Base-by-base conservation (phyloP, 1,284 basidiomycete genomes). In the Apiotrichum montevideense region DNA sequence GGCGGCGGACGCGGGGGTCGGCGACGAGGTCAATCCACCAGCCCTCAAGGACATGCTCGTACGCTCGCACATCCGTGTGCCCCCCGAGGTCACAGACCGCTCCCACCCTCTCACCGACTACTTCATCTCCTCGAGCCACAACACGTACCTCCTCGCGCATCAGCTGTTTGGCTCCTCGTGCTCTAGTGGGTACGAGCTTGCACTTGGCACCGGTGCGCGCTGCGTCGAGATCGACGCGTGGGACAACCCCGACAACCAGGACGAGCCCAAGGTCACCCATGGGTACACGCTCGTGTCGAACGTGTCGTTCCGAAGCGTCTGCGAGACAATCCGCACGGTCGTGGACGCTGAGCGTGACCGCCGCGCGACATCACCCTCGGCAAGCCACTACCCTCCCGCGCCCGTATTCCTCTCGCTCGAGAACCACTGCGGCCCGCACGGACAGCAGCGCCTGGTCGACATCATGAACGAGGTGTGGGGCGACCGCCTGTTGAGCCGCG, bases 71-170 rank as follows among this genome's bases (percentile, higher is more conserved):
- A 39, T 46, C 21, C 15, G 37, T 8, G 51, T 54, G 6, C 60
- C 60, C 0, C 33, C 52, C 9, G 52, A 54, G 46, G 21, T 59
- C 15, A 47, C 40, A 34, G 57, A 57, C 55, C 51, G 51, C n/a
- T 52, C 55, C 2, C 80, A 82, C 2, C 91, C 95, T 1, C 78
- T 97, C 11, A 82, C 84, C 8, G 87, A 96, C 57, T 98, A 98
- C 73, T 96, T 83, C 68, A 86, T 98, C 66, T 93, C 90, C 6
- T 89, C 90, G 10, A 95, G 91, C 35, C 96, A 98, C 72, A 98
- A 99, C 68, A 98, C 96, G 0, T 98, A 99, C 68, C 85, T 99
- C 4, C 86, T 97, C 14, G 93, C 60, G 7, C 49, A 62, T 42
- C 60, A 62, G 57, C 55, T 62, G 39, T 62, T 47, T 35, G 60